phyloP scores from a whole-genome alignment of 192 early-diverging fungal species.

The Gamsiella multidivaricata region DNA sequence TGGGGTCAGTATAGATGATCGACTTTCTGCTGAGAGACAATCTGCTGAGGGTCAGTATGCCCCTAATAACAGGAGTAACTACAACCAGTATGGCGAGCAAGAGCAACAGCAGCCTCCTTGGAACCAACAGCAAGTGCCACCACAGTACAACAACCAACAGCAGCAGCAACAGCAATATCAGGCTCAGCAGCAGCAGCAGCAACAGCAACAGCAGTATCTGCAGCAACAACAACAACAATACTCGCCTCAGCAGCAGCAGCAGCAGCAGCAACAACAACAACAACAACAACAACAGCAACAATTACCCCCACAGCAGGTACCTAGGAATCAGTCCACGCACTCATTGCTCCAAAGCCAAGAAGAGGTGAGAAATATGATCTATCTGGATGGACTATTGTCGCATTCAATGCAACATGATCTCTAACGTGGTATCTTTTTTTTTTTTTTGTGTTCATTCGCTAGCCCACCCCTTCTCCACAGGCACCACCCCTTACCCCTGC shows the following conservation, averaged over 20 bases:
- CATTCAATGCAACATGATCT: no score
- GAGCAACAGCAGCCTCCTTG: conserved; percentile 3
- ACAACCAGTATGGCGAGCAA: conserved; percentile 22
- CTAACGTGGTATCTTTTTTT: not conserved
- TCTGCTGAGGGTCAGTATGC: conserved; percentile 39
- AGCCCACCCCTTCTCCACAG: conserved; percentile 5
- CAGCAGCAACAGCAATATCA: conserved; percentile 22
- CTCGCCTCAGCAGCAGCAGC: conserved; percentile 22
- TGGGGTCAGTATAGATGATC: conserved; percentile 22
- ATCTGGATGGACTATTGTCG: not conserved
- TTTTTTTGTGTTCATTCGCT: not conserved
- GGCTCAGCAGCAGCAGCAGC: conserved; percentile 29
- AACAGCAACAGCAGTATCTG: conserved; percentile 9
- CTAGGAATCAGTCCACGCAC: conserved; percentile 35
- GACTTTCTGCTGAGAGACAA: conserved; percentile 15
- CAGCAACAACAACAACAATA: conserved; percentile 31
- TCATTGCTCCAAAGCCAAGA: conserved; percentile 35
- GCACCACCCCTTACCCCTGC: conserved; percentile 16
- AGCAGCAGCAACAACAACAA: conserved; percentile 23
- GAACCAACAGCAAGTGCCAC: conserved; percentile 5
- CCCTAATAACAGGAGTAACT: conserved; percentile 5
- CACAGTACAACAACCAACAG: conserved; percentile 16
- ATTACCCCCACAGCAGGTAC: not conserved
- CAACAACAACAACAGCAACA: conserved; percentile 11
- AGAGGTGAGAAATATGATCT: conserved; percentile 15